Percentiles rank a stretch among this genome's conserved stretches.
Conservation (phyloP, 495 filamentous ascomycete genomes). For the Penicillium nucicola region DNA sequence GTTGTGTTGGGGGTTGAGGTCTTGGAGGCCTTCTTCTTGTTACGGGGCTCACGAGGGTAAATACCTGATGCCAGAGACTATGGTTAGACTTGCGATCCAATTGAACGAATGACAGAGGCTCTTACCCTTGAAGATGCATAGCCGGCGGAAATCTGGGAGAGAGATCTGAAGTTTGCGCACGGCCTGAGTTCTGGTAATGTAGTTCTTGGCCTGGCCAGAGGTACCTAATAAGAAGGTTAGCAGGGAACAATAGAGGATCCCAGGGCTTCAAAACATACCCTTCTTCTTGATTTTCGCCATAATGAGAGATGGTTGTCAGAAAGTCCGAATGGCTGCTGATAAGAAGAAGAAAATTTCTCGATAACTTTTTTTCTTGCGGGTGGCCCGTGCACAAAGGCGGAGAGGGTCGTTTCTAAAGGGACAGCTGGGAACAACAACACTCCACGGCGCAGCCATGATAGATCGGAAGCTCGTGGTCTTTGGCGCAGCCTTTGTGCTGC, state of each 20-base stretch:
- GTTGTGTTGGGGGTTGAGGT: constrained; percentile 85
- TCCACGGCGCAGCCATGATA: constrained; percentile 43
- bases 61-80: constrained; percentile 55
- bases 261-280: constrained; percentile 43
- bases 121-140: constrained; percentile 95
- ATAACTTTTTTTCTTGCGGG: constrained; percentile 37
- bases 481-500: constrained; percentile 69
- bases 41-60: constrained; percentile 93
- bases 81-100: constrained; percentile 10
- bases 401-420: constrained; percentile 29
- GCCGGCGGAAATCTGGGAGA: constrained; percentile 90
- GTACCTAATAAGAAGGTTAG: constrained; percentile 53
- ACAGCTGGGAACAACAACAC: constrained; percentile 21
- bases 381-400: constrained; percentile 39
- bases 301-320: constrained; percentile 13
- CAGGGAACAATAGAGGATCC: constrained; percentile 2
- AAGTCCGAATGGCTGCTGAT: constrained; percentile 21
- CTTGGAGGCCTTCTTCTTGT: constrained; percentile 94
- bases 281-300: constrained; percentile 96
- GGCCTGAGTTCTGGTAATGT: constrained; percentile 93
- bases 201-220: constrained; percentile 94
- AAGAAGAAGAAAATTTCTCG: constrained; percentile 36
- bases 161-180: constrained; percentile 97
- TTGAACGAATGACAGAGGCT: background rate
- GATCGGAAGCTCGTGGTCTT: constrained; percentile 77